A percentile compares a stretch with the other conserved stretches of the same genome.
phyloP scores from a whole-genome alignment of 2,329 filamentous ascomycete species.

The Bimuria novae-zelandiae region DNA sequence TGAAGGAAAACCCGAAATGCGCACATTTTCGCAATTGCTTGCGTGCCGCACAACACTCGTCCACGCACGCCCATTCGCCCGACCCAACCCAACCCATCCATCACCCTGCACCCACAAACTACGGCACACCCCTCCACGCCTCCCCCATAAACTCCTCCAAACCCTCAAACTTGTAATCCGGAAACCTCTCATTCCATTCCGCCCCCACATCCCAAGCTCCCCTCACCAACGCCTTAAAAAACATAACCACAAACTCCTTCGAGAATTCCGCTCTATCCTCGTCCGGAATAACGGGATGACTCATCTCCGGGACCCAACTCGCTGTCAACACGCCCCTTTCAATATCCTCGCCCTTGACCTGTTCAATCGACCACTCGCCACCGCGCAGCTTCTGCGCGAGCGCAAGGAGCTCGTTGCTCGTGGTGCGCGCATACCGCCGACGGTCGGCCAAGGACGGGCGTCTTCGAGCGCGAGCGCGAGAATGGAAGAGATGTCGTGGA shows the following conservation, averaged over 20 bases:
- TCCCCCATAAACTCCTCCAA: conserved; percentile 50
- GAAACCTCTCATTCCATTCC: conserved; percentile 53
- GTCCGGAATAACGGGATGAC: conserved; percentile 41
- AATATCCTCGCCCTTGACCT: conserved; percentile 55
- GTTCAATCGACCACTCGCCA: conserved; percentile 48
- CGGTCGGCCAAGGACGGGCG: conserved; percentile 27
- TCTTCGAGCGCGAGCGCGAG: conserved; percentile 34
- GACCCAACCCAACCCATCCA: too few relatives aligned
- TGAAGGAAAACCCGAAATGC: too few relatives aligned
- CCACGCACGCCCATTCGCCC: too few relatives aligned
- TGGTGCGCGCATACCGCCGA: conserved; percentile 33
- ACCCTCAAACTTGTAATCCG: conserved; percentile 50
- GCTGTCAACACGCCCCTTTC: conserved; percentile 47
- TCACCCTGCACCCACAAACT: neutral
- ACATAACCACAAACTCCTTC: conserved; percentile 48
- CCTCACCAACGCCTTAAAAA: conserved; percentile 48
- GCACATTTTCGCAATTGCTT: too few relatives aligned
- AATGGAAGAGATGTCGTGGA: conserved; percentile 31
- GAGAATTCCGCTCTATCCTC: conserved; percentile 43
- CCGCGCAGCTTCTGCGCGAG: conserved; percentile 37
- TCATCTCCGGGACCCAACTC: conserved; percentile 48
- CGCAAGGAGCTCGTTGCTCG: conserved; percentile 31
- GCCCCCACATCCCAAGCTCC: conserved; percentile 52
- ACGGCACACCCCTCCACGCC: conserved; percentile 49
- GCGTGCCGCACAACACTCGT: too few relatives aligned